A percentile compares a stretch with the other conserved stretches of the same genome.
Conservation (phyloP, 2,329 filamentous ascomycete species). For the Apiospora malaysiana region DNA sequence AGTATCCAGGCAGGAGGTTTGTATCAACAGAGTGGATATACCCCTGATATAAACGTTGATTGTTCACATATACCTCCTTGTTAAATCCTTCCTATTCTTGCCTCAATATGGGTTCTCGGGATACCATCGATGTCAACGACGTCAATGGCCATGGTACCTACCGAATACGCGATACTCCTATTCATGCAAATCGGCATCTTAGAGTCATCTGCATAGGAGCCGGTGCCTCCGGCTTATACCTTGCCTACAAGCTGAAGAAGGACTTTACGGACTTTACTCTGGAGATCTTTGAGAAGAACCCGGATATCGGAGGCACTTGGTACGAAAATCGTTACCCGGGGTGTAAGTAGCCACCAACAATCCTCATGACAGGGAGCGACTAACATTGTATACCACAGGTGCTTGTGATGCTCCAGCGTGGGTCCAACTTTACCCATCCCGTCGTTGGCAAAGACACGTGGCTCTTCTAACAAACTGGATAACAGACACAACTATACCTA, state of each 20-base stretch:
- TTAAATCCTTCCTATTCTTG: too few relatives aligned
- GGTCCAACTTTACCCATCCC: neutral
- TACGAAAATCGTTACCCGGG: conserved; percentile 64
- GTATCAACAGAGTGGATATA: too few relatives aligned
- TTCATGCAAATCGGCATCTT: conserved; percentile 35
- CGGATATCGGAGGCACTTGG: conserved; percentile 63
- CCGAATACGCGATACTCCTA: neutral
- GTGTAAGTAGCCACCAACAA: conserved; percentile 47
- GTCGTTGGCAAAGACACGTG: too few relatives aligned
- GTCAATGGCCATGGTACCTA: neutral
- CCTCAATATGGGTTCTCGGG: neutral
- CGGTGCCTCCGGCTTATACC: conserved; percentile 51
- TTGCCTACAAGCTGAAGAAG: conserved; percentile 50
- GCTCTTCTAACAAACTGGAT: neutral
- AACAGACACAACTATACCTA: conserved; percentile 27
- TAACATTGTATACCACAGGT: neutral
- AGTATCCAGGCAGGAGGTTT: too few relatives aligned
- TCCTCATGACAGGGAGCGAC: too few relatives aligned
- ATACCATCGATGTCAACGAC: neutral
- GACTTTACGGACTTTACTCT: conserved; percentile 50
- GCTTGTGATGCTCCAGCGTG: neutral
- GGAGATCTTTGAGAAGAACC: conserved; percentile 62
- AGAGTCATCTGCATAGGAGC: conserved; percentile 52
- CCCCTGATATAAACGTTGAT: neutral
- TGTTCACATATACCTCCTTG: neutral